Percentiles rank a stretch among this genome's conserved stretches.
Evolutionary conservation across 192 early-diverging fungal species (phyloP).

Genomic region (Rhizophagus sp.): DNA sequence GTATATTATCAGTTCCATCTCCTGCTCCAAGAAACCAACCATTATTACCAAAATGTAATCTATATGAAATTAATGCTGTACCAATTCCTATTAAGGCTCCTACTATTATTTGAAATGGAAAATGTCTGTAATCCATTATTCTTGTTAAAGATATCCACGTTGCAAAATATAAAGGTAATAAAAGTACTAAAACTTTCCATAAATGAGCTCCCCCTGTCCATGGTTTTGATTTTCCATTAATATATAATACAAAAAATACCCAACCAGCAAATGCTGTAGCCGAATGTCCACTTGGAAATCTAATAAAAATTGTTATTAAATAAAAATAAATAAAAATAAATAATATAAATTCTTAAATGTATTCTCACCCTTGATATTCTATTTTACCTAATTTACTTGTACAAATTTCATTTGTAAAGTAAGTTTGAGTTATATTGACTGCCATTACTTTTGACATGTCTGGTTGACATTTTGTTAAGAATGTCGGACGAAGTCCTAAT

Average conservation of each 20-base stretch:
- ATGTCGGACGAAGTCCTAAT: constrained; percentile 27
- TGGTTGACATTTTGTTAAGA: constrained; percentile 28
- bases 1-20: constrained; percentile 21
- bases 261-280: constrained; percentile 33
- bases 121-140: constrained; percentile 29
- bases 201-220: constrained; percentile 27
- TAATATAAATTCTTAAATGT: background rate
- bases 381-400: constrained; percentile 19
- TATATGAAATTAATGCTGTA: constrained; percentile 18
- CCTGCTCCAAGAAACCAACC: constrained; percentile 27
- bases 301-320: background rate
- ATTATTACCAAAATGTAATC: constrained; percentile 22
- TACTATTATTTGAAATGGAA: constrained; percentile 32
- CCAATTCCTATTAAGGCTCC: constrained; percentile 27
- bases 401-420: constrained; percentile 30
- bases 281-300: constrained; percentile 33
- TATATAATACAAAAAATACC: constrained; percentile 29
- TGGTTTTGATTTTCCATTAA: constrained; percentile 31
- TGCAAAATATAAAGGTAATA: constrained; percentile 25
- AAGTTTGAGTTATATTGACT: background rate
- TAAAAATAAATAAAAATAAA: background rate
- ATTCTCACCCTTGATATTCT: constrained; percentile 32
- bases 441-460: background rate
- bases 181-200: constrained; percentile 26
- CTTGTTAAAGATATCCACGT: constrained; percentile 30